Base-by-base conservation (phyloP, 2,329 filamentous ascomycete genomes). In the Talaromyces rugulosus region DNA sequence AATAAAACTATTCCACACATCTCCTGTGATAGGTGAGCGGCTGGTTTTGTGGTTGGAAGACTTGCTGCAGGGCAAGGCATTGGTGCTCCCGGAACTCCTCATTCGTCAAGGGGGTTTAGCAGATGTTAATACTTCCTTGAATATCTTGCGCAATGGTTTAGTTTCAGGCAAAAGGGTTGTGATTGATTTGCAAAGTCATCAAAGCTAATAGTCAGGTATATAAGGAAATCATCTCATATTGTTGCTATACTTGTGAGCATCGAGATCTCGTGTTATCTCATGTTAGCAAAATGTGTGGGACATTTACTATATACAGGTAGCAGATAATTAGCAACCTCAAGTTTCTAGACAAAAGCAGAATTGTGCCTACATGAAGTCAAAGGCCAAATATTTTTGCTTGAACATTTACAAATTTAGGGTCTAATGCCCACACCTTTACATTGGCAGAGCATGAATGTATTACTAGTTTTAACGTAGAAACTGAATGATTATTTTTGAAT, bases 1-100 rank as follows among this genome's bases (percentile, higher is more conserved):
- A 0, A 89, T 92, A 64, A 92, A 92, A 72, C 68, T 91, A 2
- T 92, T 91, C 69, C 89, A 92, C 69, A 86, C 88, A 62, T 81
- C 87, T 0, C 83, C 85, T 0, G 79, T 80, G 1, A 78, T 91
- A 0, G 89, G 89, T 0, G 82, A 87, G 64, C 80, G 79, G 0
- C 71, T 91, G 58, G 85, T 85, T 16, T 71, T 77, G 1, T 92
- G 89, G 89, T 75, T 91, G 28, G 89, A 91, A 71, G 76, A 80
- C 28, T 73, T 92, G n/a, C 72, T 92, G 6, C 77, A 81, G 8
- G 76, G 79, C 0, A 79, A 81, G 0, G 70, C 80, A 0, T 68
- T 92, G 3, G 75, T 80, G 5, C 80, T 87, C 4, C 88, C 89
- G 0, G 85, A 89, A 40, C 18, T 58, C 9, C 83, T 90, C 14